These are phyloP conservation scores for Gracilaria domingensis DNA, from an alignment of 23 red algal genomes.

Conservation along the genomic window DNA sequence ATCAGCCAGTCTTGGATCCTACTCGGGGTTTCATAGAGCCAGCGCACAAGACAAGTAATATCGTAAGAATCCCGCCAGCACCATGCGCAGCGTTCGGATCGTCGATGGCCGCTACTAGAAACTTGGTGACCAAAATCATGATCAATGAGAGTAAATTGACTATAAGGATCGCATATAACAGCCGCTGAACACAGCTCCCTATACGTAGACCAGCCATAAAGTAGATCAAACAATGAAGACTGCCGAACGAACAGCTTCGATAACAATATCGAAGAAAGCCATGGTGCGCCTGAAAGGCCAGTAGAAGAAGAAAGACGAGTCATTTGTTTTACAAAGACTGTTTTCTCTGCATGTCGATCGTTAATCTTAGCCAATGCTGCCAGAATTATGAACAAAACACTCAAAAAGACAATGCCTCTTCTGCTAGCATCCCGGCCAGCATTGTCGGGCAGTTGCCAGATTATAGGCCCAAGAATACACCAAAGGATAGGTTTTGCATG, in stretches of 20 bases:
- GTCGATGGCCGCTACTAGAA: too few species aligned
- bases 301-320: conserved; percentile 59
- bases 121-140: too few species aligned
- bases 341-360: conserved; percentile 61
- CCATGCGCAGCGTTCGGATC: too few species aligned
- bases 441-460: conserved; percentile 50
- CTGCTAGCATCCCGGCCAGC: conserved; percentile 53
- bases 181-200: conserved; percentile 56
- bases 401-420: conserved; percentile 75
- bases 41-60: too few species aligned
- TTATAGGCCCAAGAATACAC: conserved; percentile 72
- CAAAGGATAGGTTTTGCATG: conserved; percentile 72
- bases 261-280: conserved; percentile 55
- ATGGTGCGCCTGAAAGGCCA: conserved; percentile 60
- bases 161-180: too few species aligned
- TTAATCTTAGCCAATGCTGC: conserved; percentile 40
- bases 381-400: conserved; percentile 49
- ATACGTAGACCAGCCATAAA: conserved; percentile 76
- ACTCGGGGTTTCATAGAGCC: too few species aligned
- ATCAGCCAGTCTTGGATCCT: too few species aligned
- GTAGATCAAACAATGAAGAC: conserved; percentile 58
- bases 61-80: too few species aligned
- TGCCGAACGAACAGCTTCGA: conserved; percentile 24
- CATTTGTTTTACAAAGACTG: too few species aligned
- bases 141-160: too few species aligned